phyloP scores from a whole-genome alignment of 176 grass and related monocot species.

The Dactylis glomerata region DNA sequence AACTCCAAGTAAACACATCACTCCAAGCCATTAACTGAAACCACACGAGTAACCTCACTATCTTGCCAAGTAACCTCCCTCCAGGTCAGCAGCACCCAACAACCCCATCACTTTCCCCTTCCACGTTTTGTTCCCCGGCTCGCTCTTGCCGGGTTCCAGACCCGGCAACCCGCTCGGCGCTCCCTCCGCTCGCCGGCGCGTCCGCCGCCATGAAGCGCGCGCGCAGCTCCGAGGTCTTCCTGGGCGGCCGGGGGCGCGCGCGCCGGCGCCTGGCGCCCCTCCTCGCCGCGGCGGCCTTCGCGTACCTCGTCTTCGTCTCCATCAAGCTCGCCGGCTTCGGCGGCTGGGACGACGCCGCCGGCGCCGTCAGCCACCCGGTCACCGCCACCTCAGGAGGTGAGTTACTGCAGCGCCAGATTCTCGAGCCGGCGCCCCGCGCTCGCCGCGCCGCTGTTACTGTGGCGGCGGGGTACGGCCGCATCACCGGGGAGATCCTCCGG shows the following conservation, averaged over 20 bases:
- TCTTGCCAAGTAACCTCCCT: not conserved
- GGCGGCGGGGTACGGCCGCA: conserved; percentile 53
- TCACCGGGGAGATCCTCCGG: conserved; percentile 63
- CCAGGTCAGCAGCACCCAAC: conserved; percentile 20
- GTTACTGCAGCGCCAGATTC: not conserved
- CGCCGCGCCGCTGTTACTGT: not conserved
- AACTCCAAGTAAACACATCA: not conserved
- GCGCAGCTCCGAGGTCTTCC: conserved; percentile 41
- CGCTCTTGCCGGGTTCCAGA: not conserved
- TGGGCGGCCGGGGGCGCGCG: conserved; percentile 7
- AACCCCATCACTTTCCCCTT: conserved; percentile 1
- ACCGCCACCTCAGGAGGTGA: not conserved
- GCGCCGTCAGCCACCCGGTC: not conserved
- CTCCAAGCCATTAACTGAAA: not conserved
- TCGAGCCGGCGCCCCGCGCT: not conserved
- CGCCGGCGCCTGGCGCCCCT: conserved; percentile 34
- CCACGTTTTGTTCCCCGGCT: not conserved
- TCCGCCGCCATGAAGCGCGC: conserved; percentile 40
- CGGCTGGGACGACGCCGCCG: conserved; percentile 1
- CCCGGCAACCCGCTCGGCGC: not conserved
- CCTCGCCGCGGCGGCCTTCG: conserved; percentile 33
- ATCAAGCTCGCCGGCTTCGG: conserved; percentile 51
- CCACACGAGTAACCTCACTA: not conserved
- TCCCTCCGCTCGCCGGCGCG: not conserved
- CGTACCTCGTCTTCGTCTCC: conserved; percentile 61